A percentile compares a stretch with the other conserved stretches of the same genome.
phyloP scores from a whole-genome alignment of 2,329 filamentous ascomycete species.

The Fusarium albidum region DNA sequence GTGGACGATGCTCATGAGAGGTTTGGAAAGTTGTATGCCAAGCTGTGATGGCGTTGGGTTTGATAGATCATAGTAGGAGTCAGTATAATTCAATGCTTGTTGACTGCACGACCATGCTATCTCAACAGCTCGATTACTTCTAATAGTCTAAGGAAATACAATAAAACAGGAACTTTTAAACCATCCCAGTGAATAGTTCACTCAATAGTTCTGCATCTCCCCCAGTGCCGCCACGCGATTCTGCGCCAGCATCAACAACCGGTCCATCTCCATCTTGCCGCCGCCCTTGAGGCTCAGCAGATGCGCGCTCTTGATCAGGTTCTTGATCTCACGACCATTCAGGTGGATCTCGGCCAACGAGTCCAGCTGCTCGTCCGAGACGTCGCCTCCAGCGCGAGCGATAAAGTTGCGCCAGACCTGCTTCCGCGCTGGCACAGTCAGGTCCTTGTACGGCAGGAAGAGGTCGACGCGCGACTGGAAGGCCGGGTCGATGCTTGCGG shows the following conservation, averaged over 20 bases:
- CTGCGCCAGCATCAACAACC: constrained; percentile 44
- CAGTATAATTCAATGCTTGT: no score
- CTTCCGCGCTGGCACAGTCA: constrained; percentile 38
- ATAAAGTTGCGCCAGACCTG: constrained; percentile 50
- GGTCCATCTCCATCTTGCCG: constrained; percentile 40
- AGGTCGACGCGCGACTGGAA: constrained; percentile 48
- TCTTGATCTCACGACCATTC: constrained; percentile 60
- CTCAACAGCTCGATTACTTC: no score
- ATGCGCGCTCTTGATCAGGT: constrained; percentile 50
- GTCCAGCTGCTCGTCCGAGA: constrained; percentile 40
- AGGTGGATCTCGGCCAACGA: constrained; percentile 50
- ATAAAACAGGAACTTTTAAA: no score
- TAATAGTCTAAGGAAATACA: no score
- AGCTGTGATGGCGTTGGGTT: no score
- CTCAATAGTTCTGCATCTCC: constrained; percentile 4
- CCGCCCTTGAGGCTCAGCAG: constrained; percentile 45
- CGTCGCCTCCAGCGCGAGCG: constrained; percentile 39
- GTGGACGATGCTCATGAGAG: neutral
- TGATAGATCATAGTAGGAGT: no score
- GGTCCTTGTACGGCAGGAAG: constrained; percentile 42
- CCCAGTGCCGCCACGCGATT: constrained; percentile 39
- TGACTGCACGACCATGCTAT: no score
- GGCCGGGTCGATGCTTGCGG: constrained; percentile 46
- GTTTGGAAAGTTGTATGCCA: constrained; percentile 1
- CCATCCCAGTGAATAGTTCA: no score